Base-by-base conservation (phyloP, 2,329 filamentous ascomycete genomes). In the Paracoccidioides brasiliensis region DNA sequence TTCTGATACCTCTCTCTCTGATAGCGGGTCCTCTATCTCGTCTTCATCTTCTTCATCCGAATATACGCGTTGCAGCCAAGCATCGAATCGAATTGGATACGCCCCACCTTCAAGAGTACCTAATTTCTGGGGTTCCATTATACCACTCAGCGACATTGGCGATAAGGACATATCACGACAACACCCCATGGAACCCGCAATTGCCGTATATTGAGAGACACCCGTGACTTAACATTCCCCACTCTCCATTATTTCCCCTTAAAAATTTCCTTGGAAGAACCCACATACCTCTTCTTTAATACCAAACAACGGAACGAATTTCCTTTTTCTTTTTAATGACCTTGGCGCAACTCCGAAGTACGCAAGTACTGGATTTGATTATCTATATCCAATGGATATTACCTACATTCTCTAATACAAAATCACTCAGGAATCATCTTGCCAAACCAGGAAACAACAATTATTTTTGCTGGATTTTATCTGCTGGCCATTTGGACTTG, bases 1-100 rank as follows among this genome's bases (percentile, higher is more conserved):
- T 45, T 72, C 70, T 12, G 70, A 70, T 54, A 64, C 65, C 2
- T 72, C 70, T 30, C 62, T 70, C 55, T 70, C 70, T 30, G 69
- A 71, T 60, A 69, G 70, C 50, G 66, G 70, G 48, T 71, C 64
- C 48, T 60, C 66, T 28, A 57, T 56, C 41, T 60, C 58, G 10
- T 62, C 62, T 10, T 64, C 64, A 12, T 68, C 69, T 61, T 68
- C 67, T 48, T 52, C 50, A 3, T 64, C 68, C 10, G 63, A 65
- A 35, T 66, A 66, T 55, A 63, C 68, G 30, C 64, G 65, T 30
- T 65, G 67, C 32, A 58, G 61, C 22, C 63, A 64, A 54, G 22
- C 38, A 40, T 63, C 62, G 59, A 68, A 69, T 54, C 61, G 63
- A 43, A 52, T 58, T 50, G 60, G 53, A 49, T 61, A 60, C 38